Evolutionary conservation across 2,329 filamentous ascomycete species (phyloP).

Genomic region (Diplodia seriata): DNA sequence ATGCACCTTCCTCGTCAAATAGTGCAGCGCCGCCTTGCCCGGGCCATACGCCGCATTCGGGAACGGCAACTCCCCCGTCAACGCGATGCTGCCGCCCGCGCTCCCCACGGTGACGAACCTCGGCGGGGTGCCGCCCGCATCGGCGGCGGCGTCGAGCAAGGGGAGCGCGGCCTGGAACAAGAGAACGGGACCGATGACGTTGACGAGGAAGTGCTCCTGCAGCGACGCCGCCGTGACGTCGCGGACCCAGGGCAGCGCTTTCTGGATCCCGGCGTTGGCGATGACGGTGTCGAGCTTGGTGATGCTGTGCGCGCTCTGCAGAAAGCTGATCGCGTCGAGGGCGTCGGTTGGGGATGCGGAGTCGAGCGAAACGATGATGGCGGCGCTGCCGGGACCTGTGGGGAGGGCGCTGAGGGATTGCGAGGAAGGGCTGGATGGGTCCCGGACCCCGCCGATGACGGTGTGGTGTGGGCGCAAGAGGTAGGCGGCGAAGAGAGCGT

Average conservation of each 20-base stretch:
- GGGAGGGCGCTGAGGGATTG: too few species aligned
- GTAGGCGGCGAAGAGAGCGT: too few species aligned
- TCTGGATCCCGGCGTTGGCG: neutral
- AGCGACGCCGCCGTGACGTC: neutral
- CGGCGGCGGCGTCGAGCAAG: neutral
- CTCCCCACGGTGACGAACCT: neutral
- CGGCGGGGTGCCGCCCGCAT: neutral
- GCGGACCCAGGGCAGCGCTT: neutral
- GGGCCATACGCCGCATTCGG: slow-evolving; percentile 1
- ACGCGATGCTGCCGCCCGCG: neutral
- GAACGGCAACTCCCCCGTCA: neutral
- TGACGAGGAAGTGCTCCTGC: neutral
- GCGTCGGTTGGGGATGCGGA: neutral
- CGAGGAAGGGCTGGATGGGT: too few species aligned
- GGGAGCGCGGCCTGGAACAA: neutral
- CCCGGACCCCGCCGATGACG: too few species aligned
- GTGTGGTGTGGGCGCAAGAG: too few species aligned
- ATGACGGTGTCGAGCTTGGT: neutral
- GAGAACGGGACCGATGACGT: neutral
- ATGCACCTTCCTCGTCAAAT: slow-evolving; percentile 1
- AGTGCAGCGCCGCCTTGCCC: neutral
- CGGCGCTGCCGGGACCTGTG: neutral
- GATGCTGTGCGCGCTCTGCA: neutral
- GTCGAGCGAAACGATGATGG: slow-evolving; percentile 16
- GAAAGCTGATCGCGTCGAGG: neutral